Base-by-base conservation (phyloP, 805 yeast genomes). In the Saccharomyces paradoxus region DNA sequence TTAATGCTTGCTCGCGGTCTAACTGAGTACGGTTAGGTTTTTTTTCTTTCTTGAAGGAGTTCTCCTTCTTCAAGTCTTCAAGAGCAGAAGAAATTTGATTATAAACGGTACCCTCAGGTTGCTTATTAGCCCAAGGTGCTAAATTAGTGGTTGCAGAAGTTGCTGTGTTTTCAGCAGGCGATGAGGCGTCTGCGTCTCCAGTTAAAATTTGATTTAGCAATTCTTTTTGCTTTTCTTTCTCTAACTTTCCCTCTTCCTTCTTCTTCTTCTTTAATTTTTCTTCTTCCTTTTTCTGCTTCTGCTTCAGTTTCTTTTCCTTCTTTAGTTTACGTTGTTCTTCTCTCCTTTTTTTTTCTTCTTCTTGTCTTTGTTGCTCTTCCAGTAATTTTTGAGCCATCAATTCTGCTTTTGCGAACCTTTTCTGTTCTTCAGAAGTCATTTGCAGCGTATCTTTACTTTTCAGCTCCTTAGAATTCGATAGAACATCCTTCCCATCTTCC, bases 121-220 rank as follows among this genome's bases (percentile, higher is more conserved):
- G 12, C 29, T 60, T 63, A 46, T 59, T 62, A 3, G 67, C 68
- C 71, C 71, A 67, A 28, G 70, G 68, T 4, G 72, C 67, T 41
- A 55, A 28, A n/a, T 58, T 59, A 13, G 62, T 46, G 4, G 17
- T 22, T 7, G 47, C 46, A n/a, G 41, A 50, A 21, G 32, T 27
- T 4, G n/a, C 27, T 3, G 46, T 10, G n/a, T 9, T 41, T 48
- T 53, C 46, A 30, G 32, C 12, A 10, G 24, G 24, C 9, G 41
- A 17, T 17, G 44, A 17, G 13, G 22, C 3, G 2, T 22, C 28
- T 14, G n/a, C 5, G 8, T 44, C 12, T 5, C n/a, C 26, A 46
- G 13, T n/a, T 14, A 28, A 17, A 26, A 12, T 28, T 1, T 17
- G 9, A 31, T 32, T 48, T 22, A 44, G 44, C 27, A 17, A 10